Percentiles rank a stretch among this genome's conserved stretches.
Conservation (phyloP, 495 filamentous ascomycete genomes). For the Stereocaulon alpinum region DNA sequence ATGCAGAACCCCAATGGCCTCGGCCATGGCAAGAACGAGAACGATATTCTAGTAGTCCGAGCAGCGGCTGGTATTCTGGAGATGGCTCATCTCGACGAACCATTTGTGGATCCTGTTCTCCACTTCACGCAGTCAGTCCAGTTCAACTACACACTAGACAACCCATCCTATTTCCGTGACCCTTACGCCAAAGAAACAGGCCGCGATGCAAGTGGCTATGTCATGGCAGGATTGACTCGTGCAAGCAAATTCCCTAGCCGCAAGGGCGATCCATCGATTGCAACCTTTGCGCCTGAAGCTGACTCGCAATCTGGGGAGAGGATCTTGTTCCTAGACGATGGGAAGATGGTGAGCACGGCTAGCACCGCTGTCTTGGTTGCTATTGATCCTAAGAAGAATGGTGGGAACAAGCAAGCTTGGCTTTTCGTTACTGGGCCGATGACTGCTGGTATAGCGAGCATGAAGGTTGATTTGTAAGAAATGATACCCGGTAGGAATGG, state of each 20-base stretch:
- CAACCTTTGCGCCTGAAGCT: conserved; percentile 1
- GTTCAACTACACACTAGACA: conserved; percentile 42
- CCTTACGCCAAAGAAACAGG: conserved; percentile 27
- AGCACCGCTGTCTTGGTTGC: conserved; percentile 46
- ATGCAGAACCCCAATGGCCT: too few relatives aligned
- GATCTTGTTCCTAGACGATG: conserved; percentile 51
- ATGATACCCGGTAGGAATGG: background rate
- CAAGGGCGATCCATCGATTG: conserved; percentile 29
- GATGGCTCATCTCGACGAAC: too few relatives aligned
- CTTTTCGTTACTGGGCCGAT: conserved; percentile 49
- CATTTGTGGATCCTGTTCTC: conserved; percentile 22
- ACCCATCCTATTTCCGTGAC: conserved; percentile 45
- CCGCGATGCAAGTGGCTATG: conserved; percentile 44
- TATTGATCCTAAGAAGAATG: conserved; percentile 33
- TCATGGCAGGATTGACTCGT: conserved; percentile 40
- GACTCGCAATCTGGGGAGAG: conserved; percentile 29
- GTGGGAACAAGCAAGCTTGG: conserved; percentile 39
- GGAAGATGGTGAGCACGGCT: conserved; percentile 37
- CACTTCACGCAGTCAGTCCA: conserved; percentile 33
- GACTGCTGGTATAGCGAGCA: conserved; percentile 42
- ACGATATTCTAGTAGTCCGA: too few relatives aligned
- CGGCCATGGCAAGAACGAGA: too few relatives aligned
- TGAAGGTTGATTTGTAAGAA: conserved; percentile 40
- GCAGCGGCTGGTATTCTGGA: too few relatives aligned
- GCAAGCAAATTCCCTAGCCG: conserved; percentile 27